These are phyloP conservation scores for Fusarium sp. DNA, from an alignment of 2,329 filamentous ascomycete species.

Conservation along the genomic window DNA sequence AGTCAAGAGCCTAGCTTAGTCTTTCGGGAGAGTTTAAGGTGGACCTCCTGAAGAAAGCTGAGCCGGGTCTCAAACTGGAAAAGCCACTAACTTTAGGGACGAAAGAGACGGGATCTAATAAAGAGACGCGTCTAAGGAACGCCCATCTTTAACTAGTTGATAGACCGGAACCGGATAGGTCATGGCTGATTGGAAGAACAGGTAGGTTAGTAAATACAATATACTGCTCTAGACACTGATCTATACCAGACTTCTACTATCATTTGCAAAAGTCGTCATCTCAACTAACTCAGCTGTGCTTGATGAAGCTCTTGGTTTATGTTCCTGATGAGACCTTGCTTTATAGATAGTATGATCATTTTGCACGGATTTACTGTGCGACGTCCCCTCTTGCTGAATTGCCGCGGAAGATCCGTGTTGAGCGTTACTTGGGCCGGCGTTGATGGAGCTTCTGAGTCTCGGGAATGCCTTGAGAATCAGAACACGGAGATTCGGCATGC, in stretches of 20 bases:
- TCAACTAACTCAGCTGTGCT: slow-evolving; percentile 15
- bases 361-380: background rate
- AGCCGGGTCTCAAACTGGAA: no score
- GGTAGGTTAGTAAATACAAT: no score
- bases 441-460: background rate
- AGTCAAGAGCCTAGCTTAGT: no score
- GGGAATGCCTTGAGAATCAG: slow-evolving; percentile 8
- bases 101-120: no score
- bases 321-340: background rate
- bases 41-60: no score
- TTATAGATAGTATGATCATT: slow-evolving; percentile 2
- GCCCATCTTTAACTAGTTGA: no score
- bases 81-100: no score
- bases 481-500: slow-evolving; percentile 1
- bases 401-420: background rate
- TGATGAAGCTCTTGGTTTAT: background rate
- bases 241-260: background rate
- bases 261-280: slow-evolving; percentile 7
- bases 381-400: background rate
- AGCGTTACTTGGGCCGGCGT: background rate
- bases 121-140: no score
- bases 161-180: no score
- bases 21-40: no score
- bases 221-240: background rate
- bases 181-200: no score